These are phyloP conservation scores for Amauroascus verrucosus DNA, from an alignment of 2,329 filamentous ascomycete species.

Conservation along the genomic window DNA sequence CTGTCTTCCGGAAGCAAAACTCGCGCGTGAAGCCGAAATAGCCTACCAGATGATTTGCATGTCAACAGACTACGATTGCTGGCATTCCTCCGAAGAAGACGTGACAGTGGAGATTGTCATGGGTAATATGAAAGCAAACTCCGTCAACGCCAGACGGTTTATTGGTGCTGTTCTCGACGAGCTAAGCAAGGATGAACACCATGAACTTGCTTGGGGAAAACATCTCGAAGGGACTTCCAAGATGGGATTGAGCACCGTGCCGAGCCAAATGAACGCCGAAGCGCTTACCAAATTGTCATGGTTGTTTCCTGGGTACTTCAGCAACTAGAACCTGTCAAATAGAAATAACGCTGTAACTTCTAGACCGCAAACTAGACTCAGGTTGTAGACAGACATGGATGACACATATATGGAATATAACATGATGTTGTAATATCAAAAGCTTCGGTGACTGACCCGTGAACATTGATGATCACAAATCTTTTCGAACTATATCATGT, in stretches of 20 bases:
- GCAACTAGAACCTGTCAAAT: no score
- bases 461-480: no score
- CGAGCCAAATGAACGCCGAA: slow-evolving; percentile 60
- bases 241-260: slow-evolving; percentile 77
- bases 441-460: no score
- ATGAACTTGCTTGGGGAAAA: slow-evolving; percentile 64
- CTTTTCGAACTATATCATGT: no score
- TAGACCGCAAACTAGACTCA: no score
- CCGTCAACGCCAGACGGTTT: slow-evolving; percentile 73
- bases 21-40: slow-evolving; percentile 91
- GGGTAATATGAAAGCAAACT: slow-evolving; percentile 89
- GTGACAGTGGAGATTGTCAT: slow-evolving; percentile 97
- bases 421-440: no score
- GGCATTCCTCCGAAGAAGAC: slow-evolving; percentile 61
- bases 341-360: no score
- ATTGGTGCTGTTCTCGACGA: slow-evolving; percentile 75
- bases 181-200: slow-evolving; percentile 66
- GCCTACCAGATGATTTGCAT: slow-evolving; percentile 98
- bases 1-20: slow-evolving; percentile 85
- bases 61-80: slow-evolving; percentile 99
- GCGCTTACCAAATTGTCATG: slow-evolving; percentile 72
- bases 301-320: slow-evolving; percentile 73
- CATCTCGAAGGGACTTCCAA: slow-evolving; percentile 67
- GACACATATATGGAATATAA: no score
- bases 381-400: no score